Evolutionary conservation across 192 early-diverging fungal genomes (phyloP).

Genomic region (Coemansia sp.): DNA sequence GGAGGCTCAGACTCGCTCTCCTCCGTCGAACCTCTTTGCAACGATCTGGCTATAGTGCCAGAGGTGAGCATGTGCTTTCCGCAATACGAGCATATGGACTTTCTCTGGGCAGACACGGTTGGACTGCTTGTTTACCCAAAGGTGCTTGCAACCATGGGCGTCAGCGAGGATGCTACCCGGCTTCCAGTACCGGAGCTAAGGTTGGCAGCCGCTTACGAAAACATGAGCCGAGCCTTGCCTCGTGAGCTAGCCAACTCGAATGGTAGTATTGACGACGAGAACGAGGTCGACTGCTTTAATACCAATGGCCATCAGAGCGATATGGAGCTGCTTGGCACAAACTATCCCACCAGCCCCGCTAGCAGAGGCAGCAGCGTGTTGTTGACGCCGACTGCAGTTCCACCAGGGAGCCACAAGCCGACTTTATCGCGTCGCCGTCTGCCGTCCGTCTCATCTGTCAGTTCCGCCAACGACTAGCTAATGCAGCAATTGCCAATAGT

Average conservation of each 20-base stretch:
- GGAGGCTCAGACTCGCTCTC: slow-evolving; percentile 85
- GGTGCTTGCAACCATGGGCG: slow-evolving; percentile 36
- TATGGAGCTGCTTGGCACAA: not conserved
- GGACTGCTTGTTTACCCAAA: slow-evolving; percentile 45
- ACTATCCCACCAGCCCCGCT: not conserved
- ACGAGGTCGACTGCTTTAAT: not conserved
- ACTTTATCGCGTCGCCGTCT: slow-evolving; percentile 43
- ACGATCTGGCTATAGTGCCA: slow-evolving; percentile 38
- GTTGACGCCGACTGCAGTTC: slow-evolving; percentile 1
- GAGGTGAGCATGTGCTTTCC: slow-evolving; percentile 60
- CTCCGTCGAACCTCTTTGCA: slow-evolving; percentile 61
- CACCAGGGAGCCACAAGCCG: slow-evolving; percentile 10
- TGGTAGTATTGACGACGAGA: not conserved
- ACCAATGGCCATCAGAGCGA: not conserved
- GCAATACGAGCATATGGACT: slow-evolving; percentile 80
- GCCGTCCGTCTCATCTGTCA: slow-evolving; percentile 23
- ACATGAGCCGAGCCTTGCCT: not conserved
- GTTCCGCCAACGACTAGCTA: not conserved
- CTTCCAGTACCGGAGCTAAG: slow-evolving; percentile 7
- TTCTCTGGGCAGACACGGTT: slow-evolving; percentile 55
- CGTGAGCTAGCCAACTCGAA: not conserved
- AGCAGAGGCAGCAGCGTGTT: slow-evolving; percentile 2
- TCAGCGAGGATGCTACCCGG: slow-evolving; percentile 14
- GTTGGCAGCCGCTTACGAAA: not conserved
- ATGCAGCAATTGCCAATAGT: not conserved